Evolutionary conservation across 306 rosid species (phyloP).

Genomic region (Dalbergia cultrata): DNA sequence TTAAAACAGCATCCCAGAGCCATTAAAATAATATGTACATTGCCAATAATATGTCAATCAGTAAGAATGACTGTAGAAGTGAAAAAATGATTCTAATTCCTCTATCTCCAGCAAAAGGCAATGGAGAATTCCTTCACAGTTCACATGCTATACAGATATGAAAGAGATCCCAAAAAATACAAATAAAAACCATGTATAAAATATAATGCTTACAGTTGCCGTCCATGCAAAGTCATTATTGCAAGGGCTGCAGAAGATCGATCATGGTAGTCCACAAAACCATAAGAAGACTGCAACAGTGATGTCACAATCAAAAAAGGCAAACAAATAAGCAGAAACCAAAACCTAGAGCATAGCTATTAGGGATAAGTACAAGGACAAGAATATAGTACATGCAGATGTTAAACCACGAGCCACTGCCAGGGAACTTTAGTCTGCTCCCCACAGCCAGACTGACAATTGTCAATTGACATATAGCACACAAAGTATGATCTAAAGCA

Average conservation of each 20-base stretch:
- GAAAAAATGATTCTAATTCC: constrained; percentile 36
- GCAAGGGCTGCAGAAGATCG: constrained; percentile 72
- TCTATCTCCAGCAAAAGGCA: constrained; percentile 34
- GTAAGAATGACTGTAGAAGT: not conserved
- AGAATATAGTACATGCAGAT: constrained; percentile 18
- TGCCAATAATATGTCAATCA: constrained; percentile 16
- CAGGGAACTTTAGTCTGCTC: constrained; percentile 10
- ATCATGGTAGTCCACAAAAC: constrained; percentile 71
- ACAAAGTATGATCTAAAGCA: constrained; percentile 43
- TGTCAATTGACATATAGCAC: constrained; percentile 31
- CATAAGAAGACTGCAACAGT: constrained; percentile 67
- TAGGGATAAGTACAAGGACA: constrained; percentile 19
- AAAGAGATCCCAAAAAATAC: constrained; percentile 31
- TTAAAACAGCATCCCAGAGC: not conserved
- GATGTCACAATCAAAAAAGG: constrained; percentile 23
- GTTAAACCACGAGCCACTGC: constrained; percentile 27
- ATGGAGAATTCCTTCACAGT: constrained; percentile 17
- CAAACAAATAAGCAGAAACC: constrained; percentile 27
- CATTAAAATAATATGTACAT: constrained; percentile 7
- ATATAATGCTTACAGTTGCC: constrained; percentile 64
- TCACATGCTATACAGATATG: constrained; percentile 37
- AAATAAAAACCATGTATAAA: constrained; percentile 22
- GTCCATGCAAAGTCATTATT: constrained; percentile 69
- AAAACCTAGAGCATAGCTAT: constrained; percentile 14
- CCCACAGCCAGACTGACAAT: constrained; percentile 43